Evolutionary conservation across 1,284 basidiomycete species (phyloP), one percentile per base, ranked within the genome.

Genomic region (Mycosarcoma maydis): DNA sequence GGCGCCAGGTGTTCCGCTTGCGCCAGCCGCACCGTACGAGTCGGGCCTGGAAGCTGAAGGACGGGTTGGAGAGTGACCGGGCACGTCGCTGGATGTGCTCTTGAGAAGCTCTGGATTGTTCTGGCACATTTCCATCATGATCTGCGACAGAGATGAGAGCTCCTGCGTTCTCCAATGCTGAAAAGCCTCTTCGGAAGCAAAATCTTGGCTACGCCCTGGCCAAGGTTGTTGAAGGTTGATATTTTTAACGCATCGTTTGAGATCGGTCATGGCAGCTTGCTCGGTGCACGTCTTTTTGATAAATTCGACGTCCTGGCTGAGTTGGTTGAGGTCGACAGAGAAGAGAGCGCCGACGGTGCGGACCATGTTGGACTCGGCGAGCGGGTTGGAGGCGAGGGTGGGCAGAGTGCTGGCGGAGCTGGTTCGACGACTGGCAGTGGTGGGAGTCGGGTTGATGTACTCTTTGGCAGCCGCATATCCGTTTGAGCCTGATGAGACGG

Each of bases 71-170:
- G 68, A 47, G 5, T 52, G 36, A 2, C 62, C 68, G 2, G 68
- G 62, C 9, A 67, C 52, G 22, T 67, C 68, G 14, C 16, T 53
- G 11, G 65, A 62, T 0, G 49, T 86, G 22, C 89, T 90, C 81
- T 91, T 92, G 19, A 92, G 90, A 2, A 97, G 86, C 61, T 92
- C 89, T 0, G 94, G 93, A 65, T 96, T 93, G 64, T 88, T 85
- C 74, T 92, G 87, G 53, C 93, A 89, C 89, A 97, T 92, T 22
- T 88, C 85, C 45, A 95, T 86, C 87, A 97, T 92, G 51, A 92
- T 86, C 81, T 94, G 90, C 26, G 92, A 92, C 3, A 98, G 85
- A 52, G 89, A 87, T 0, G 90, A 86, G 0, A 92, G 90, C 84
- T 98, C 95, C n/a, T 88, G 83, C 1, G 89, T 87, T 33, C 88